Conservation (phyloP, 169 alveolate species). For the Eimeria necatrix region DNA sequence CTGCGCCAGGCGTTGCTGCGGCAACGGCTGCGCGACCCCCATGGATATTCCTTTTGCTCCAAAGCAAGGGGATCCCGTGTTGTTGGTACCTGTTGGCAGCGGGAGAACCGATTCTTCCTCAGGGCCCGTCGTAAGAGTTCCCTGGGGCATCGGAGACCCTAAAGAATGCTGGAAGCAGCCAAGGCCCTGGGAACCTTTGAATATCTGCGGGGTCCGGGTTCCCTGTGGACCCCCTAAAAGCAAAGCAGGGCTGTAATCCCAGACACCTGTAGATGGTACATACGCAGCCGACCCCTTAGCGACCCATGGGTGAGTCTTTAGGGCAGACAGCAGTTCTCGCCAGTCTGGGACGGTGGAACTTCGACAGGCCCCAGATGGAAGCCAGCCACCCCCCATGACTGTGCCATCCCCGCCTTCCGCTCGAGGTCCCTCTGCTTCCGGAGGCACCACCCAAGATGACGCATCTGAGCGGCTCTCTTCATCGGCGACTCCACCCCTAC, state of each 20-base stretch:
- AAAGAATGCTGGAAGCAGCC: neutral
- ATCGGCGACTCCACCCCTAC: neutral
- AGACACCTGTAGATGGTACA: slow-evolving; percentile 13
- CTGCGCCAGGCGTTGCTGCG: neutral
- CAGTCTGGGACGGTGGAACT: neutral
- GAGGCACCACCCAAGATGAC: neutral
- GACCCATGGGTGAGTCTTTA: slow-evolving; percentile 31
- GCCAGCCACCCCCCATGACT: neutral
- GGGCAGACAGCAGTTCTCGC: neutral
- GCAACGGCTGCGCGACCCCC: neutral
- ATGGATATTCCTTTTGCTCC: neutral
- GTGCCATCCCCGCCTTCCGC: neutral
- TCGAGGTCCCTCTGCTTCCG: neutral
- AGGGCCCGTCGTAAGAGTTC: neutral
- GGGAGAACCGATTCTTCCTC: neutral
- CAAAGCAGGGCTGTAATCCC: neutral
- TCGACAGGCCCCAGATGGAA: neutral
- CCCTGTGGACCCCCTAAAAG: neutral
- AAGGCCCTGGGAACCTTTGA: neutral
- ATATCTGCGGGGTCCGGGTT: too few species aligned
- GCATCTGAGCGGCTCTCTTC: neutral
- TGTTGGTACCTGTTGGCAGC: neutral
- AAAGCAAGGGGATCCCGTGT: neutral
- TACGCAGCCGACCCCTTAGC: slow-evolving; percentile 13
- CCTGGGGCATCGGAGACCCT: neutral